A percentile compares a stretch with the other conserved stretches of the same genome.
Evolutionary conservation across 129 eudicot genomes (phyloP).

Genomic region (Glebionis coronaria): DNA sequence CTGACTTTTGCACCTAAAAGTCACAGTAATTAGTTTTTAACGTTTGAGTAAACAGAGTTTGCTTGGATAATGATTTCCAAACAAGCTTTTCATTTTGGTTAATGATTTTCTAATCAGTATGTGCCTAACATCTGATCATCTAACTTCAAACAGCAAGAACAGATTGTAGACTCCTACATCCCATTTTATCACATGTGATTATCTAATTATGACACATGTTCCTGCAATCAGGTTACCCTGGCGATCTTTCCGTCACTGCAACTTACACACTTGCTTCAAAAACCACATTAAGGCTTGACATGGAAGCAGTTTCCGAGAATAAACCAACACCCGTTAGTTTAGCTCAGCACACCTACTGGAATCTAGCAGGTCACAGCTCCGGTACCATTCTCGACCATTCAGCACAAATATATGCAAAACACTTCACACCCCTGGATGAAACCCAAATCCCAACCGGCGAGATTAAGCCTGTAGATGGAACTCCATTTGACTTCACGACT

Average conservation of each 20-base stretch:
- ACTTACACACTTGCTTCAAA: constrained; percentile 73
- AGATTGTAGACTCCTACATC: not conserved
- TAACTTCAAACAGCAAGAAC: not conserved
- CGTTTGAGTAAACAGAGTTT: no score
- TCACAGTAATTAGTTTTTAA: no score
- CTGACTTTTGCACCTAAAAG: no score
- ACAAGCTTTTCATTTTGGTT: no score
- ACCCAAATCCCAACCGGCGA: constrained; percentile 85
- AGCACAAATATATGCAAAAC: constrained; percentile 71
- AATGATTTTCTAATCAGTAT: no score
- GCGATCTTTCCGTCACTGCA: constrained; percentile 77
- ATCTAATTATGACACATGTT: not conserved
- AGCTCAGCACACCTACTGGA: constrained; percentile 98
- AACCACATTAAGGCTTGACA: constrained; percentile 73
- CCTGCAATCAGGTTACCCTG: constrained; percentile 72
- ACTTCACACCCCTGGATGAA: constrained; percentile 75
- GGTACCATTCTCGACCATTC: constrained; percentile 76
- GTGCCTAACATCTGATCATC: not conserved
- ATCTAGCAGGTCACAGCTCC: constrained; percentile 75
- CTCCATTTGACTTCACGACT: constrained; percentile 81
- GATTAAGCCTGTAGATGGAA: constrained; percentile 65
- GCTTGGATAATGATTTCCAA: no score
- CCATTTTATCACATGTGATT: not conserved
- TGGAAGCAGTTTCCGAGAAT: constrained; percentile 81
- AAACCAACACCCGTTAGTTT: constrained; percentile 83